Conservation (phyloP, 257 asterid genomes). For the Misopates orontium region DNA sequence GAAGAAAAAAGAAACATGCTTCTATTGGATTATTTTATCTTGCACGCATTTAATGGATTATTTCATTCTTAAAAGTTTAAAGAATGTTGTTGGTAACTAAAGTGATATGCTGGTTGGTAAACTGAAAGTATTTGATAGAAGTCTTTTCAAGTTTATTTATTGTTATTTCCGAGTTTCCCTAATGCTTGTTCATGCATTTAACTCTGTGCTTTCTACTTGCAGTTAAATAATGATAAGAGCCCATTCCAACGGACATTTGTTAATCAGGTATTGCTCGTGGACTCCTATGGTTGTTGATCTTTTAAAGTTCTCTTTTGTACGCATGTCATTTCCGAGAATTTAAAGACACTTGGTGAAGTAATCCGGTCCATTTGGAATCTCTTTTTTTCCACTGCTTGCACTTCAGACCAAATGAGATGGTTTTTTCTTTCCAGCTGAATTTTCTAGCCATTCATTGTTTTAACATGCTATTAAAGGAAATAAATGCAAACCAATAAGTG, state of each 20-base stretch:
- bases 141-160: slow-evolving; percentile 14
- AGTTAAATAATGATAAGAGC: slow-evolving; percentile 87
- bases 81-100: slow-evolving; percentile 19
- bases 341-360: slow-evolving; percentile 7
- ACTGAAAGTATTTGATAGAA: slow-evolving; percentile 18
- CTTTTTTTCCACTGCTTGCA: slow-evolving; percentile 9
- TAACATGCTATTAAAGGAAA: background rate
- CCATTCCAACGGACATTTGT: slow-evolving; percentile 94
- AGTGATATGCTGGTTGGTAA: slow-evolving; percentile 12
- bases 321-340: slow-evolving; percentile 10
- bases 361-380: slow-evolving; percentile 6
- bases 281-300: slow-evolving; percentile 17
- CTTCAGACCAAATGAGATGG: slow-evolving; percentile 10
- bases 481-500: slow-evolving; percentile 11
- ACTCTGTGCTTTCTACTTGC: slow-evolving; percentile 35
- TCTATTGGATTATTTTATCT: slow-evolving; percentile 9
- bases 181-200: slow-evolving; percentile 30
- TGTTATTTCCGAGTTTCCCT: slow-evolving; percentile 11
- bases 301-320: background rate
- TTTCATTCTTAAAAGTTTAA: slow-evolving; percentile 17
- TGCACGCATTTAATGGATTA: slow-evolving; percentile 9
- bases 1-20: slow-evolving; percentile 4
- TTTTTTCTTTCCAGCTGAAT: slow-evolving; percentile 20
- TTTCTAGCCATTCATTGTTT: background rate
- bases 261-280: slow-evolving; percentile 64